Evolutionary conservation across 176 grass and related monocot species (phyloP), one percentile per base, ranked within the genome.

Genomic region (Oropetium thomaeum): DNA sequence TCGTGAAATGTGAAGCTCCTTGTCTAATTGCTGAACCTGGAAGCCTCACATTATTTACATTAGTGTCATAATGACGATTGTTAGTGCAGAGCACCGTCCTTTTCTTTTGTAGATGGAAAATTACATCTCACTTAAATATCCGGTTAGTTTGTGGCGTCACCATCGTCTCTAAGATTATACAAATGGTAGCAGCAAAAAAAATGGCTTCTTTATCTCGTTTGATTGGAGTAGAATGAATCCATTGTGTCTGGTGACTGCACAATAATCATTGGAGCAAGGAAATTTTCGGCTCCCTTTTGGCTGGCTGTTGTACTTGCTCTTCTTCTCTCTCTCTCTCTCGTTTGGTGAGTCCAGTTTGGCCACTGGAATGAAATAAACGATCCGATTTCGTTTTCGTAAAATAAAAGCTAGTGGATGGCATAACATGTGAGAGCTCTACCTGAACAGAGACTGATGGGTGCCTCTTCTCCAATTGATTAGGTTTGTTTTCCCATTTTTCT

Each of bases 251-350:
- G 68, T 67, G 71, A n/a, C 52, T 31, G 47, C 17, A 20, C 85
- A 87, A n/a, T n/a, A n/a, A 87, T 87, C 79, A 82, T 87, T 82
- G 85, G 79, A 16, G 79, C 73, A 59, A 72, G 52, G 85, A 82
- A 78, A 73, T 78, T 29, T 73, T 67, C 79, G 5, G 53, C 38
- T 4, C 42, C 42, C 74, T 77, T 76, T 40, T 81, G 78, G 44
- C n/a, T n/a, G n/a, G n/a, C 84, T 22, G 43, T 65, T 60, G 74
- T 65, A 64, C 74, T 51, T 77, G 59, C 2, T 29, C 28, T 26
- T 12, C 59, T 64, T 54, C 38, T 0, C 7, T 42, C 26, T 29
- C 49, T 11, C 12, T 58, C 3, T 19, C 2, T 32, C 33, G 79
- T 73, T 79, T 68, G 68, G 42, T 74, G 66, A n/a, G 31, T 12